These are phyloP conservation scores for Paracorniculantispora psalliotae DNA, from an alignment of 2,329 filamentous ascomycete species.

Conservation along the genomic window DNA sequence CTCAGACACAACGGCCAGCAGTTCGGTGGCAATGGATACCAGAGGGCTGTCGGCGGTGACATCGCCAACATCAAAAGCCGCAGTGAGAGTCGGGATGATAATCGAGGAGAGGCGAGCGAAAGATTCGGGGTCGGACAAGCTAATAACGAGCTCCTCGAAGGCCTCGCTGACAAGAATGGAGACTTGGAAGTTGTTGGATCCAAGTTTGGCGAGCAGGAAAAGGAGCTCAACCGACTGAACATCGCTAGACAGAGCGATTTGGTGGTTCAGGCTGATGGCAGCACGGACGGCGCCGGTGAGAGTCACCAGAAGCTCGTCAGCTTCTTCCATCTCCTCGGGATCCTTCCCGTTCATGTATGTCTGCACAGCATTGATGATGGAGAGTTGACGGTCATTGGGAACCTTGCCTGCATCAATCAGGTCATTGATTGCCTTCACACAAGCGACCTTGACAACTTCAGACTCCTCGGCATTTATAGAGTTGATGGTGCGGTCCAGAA, in stretches of 20 bases:
- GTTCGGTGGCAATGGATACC: constrained; percentile 78
- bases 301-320: constrained; percentile 87
- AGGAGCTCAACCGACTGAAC: constrained; percentile 75
- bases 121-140: constrained; percentile 60
- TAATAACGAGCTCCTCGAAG: constrained; percentile 79
- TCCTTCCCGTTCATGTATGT: constrained; percentile 77
- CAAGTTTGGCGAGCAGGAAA: constrained; percentile 83
- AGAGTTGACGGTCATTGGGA: constrained; percentile 51
- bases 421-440: constrained; percentile 77
- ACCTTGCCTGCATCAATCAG: constrained; percentile 52
- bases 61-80: constrained; percentile 82
- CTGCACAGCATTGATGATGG: constrained; percentile 58
- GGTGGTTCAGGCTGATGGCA: constrained; percentile 73
- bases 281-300: constrained; percentile 81
- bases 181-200: constrained; percentile 85
- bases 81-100: constrained; percentile 80
- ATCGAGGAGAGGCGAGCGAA: constrained; percentile 79
- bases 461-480: constrained; percentile 71
- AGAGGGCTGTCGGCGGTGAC: constrained; percentile 81
- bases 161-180: constrained; percentile 83
- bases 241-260: constrained; percentile 66
- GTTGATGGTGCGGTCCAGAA: constrained; percentile 69
- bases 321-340: constrained; percentile 75
- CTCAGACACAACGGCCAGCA: constrained; percentile 75
- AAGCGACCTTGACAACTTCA: constrained; percentile 88